Evolutionary conservation across 805 yeast genomes (phyloP).

Genomic region (Hanseniaspora nectarophila): DNA sequence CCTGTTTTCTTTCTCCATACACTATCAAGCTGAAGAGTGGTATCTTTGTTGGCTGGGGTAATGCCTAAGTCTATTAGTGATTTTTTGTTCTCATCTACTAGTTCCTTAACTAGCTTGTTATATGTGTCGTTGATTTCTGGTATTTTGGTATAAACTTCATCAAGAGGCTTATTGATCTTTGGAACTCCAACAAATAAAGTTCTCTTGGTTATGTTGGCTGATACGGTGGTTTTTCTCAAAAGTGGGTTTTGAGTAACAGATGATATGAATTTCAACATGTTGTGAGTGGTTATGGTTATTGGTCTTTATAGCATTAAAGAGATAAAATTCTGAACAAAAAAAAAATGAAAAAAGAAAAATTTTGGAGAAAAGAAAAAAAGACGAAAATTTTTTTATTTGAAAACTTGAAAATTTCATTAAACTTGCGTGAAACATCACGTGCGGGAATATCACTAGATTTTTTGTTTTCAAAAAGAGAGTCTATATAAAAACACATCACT

Average conservation of each 20-base stretch:
- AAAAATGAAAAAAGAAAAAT: background rate
- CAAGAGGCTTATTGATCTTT: background rate
- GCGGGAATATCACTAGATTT: background rate
- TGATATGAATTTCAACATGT: background rate
- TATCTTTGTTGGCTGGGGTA: background rate
- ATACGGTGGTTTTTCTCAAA: background rate
- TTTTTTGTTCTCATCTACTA: background rate
- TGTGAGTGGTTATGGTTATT: background rate
- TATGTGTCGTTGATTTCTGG: background rate
- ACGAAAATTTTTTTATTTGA: background rate
- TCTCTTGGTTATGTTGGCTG: background rate
- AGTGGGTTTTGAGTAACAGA: background rate
- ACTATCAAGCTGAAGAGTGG: constrained; percentile 37
- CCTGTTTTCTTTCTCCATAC: constrained; percentile 76
- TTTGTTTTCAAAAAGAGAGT: background rate
- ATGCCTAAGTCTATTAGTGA: background rate
- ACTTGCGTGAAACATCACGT: no score
- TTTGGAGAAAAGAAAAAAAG: background rate
- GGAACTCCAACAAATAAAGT: background rate
- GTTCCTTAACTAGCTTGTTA: background rate
- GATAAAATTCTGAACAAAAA: background rate
- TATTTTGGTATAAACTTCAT: background rate
- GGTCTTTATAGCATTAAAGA: background rate
- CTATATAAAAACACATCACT: background rate
- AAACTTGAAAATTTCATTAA: no score